Percentiles rank a stretch among this genome's conserved stretches.
phyloP scores from a whole-genome alignment of 2,329 filamentous ascomycete species.

The Arthroderma sp. region DNA sequence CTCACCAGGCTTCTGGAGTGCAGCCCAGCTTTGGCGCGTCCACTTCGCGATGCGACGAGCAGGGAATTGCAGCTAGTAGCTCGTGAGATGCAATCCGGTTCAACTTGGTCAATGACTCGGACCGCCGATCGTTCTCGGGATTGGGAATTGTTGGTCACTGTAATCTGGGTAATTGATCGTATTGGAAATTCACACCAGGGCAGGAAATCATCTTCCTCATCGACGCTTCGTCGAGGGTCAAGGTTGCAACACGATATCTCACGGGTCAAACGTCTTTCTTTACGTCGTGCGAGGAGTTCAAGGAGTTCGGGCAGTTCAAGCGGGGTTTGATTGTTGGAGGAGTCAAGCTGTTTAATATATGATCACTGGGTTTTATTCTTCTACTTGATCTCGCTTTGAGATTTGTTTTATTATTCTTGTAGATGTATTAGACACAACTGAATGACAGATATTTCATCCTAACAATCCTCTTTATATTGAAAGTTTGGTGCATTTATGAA shows the following conservation, averaged over 20 bases:
- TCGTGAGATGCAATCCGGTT: slow-evolving; percentile 27
- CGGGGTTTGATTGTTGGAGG: neutral
- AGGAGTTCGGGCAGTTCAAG: slow-evolving; percentile 24
- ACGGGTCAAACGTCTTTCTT: slow-evolving; percentile 3
- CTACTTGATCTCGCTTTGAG: neutral
- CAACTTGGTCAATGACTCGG: slow-evolving; percentile 22
- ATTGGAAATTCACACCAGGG: slow-evolving; percentile 24
- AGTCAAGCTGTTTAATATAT: too few relatives aligned
- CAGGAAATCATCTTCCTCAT: slow-evolving; percentile 20
- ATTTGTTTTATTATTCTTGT: neutral
- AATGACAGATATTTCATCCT: too few relatives aligned
- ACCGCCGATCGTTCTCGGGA: slow-evolving; percentile 20
- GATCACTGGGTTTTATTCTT: too few relatives aligned
- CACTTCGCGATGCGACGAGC: slow-evolving; percentile 41
- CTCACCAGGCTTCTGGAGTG: slow-evolving; percentile 38
- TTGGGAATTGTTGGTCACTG: slow-evolving; percentile 35
- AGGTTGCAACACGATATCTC: slow-evolving; percentile 3
- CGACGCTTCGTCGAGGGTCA: slow-evolving; percentile 14
- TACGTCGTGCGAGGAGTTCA: slow-evolving; percentile 23
- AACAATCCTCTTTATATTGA: too few relatives aligned
- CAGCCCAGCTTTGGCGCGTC: slow-evolving; percentile 42
- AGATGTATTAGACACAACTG: too few relatives aligned
- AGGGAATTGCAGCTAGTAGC: slow-evolving; percentile 40
- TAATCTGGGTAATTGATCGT: slow-evolving; percentile 33
- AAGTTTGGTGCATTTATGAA: too few relatives aligned